These are phyloP conservation scores for Wickerhamomyces strasburgensis DNA, from an alignment of 805 yeast species.

Conservation along the genomic window DNA sequence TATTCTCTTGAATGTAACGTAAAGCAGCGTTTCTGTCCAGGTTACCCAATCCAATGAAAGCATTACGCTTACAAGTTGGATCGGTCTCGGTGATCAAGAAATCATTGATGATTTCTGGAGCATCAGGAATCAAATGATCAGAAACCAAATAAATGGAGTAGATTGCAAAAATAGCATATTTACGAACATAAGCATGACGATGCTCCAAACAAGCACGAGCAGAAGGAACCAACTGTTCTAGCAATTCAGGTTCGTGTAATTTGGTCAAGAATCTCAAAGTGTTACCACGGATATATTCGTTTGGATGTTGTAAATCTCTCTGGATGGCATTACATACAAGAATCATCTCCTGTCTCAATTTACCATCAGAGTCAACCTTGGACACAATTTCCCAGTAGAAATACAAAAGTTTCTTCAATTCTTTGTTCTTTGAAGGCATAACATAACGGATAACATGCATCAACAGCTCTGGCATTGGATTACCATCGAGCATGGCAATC, in stretches of 20 bases:
- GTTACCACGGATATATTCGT: constrained; percentile 94
- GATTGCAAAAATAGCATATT: constrained; percentile 92
- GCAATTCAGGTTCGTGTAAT: constrained; percentile 84
- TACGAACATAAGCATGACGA: constrained; percentile 96
- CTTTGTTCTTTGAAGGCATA: constrained; percentile 92
- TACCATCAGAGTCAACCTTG: constrained; percentile 81
- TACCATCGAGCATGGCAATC: constrained; percentile 85
- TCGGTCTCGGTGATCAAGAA: constrained; percentile 82
- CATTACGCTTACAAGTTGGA: constrained; percentile 92
- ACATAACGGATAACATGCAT: constrained; percentile 97
- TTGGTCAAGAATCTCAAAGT: constrained; percentile 89
- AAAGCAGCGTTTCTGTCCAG: constrained; percentile 83
- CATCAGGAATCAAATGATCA: constrained; percentile 89
- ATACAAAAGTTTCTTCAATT: constrained; percentile 85
- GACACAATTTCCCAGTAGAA: constrained; percentile 98
- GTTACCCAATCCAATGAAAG: constrained; percentile 80
- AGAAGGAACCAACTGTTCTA: constrained; percentile 93
- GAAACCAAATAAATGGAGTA: constrained; percentile 76
- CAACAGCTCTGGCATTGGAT: constrained; percentile 83
- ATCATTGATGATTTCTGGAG: constrained; percentile 73
- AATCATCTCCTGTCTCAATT: constrained; percentile 97
- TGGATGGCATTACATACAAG: constrained; percentile 96
- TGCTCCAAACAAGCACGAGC: constrained; percentile 89
- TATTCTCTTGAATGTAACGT: constrained; percentile 69
- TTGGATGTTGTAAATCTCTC: constrained; percentile 96